These are phyloP conservation scores for Cyberlindnera americana DNA, from an alignment of 805 yeast species.

Conservation along the genomic window DNA sequence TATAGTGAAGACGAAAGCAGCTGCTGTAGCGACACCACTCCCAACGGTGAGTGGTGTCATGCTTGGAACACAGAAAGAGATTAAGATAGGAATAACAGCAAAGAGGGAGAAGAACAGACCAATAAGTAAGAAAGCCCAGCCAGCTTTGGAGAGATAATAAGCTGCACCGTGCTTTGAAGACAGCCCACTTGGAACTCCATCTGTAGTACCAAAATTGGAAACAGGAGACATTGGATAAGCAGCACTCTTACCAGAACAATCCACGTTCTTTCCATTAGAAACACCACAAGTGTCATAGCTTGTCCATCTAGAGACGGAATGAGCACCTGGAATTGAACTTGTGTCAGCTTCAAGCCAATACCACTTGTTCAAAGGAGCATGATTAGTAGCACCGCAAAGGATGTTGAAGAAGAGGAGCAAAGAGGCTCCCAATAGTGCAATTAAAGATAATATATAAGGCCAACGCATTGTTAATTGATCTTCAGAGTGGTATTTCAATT, in stretches of 20 bases:
- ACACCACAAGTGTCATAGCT: slow-evolving; percentile 61
- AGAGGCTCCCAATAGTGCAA: slow-evolving; percentile 43
- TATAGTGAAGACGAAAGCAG: slow-evolving; percentile 42
- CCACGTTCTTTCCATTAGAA: slow-evolving; percentile 39
- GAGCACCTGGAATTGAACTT: slow-evolving; percentile 36
- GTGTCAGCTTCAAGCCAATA: slow-evolving; percentile 85
- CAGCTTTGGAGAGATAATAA: slow-evolving; percentile 66
- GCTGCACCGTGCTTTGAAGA: slow-evolving; percentile 44
- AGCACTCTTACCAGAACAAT: slow-evolving; percentile 55
- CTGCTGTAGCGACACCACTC: slow-evolving; percentile 21
- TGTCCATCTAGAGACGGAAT: slow-evolving; percentile 67
- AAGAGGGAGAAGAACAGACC: slow-evolving; percentile 52
- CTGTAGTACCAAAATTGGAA: slow-evolving; percentile 58
- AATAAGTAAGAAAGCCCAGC: slow-evolving; percentile 59
- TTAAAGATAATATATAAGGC: slow-evolving; percentile 29
- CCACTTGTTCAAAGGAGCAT: slow-evolving; percentile 56
- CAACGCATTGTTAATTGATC: slow-evolving; percentile 25
- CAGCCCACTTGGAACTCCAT: slow-evolving; percentile 54
- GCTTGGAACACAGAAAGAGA: slow-evolving; percentile 24
- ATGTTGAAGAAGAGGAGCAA: slow-evolving; percentile 59
- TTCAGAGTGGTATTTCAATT: too few species aligned
- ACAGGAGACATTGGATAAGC: slow-evolving; percentile 86
- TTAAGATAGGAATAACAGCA: slow-evolving; percentile 38
- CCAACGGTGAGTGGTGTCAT: slow-evolving; percentile 19
- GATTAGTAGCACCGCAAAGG: slow-evolving; percentile 57